These are phyloP conservation scores for Gilbertella persicaria DNA, from an alignment of 371 early-diverging fungal genomes.

Conservation along the genomic window DNA sequence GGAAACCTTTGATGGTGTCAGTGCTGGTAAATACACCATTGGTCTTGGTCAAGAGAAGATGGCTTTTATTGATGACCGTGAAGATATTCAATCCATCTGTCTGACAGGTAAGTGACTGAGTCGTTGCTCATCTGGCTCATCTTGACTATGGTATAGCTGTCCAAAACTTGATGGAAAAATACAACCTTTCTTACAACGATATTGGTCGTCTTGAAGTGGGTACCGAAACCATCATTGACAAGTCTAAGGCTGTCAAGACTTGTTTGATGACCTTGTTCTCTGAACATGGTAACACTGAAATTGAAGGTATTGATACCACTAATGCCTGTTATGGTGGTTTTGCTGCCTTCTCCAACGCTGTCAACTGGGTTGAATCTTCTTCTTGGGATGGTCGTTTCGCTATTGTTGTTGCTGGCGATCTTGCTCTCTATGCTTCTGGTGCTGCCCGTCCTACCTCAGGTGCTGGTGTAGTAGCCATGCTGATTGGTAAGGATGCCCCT, in stretches of 20 bases:
- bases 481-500: constrained; percentile 94
- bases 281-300: constrained; percentile 87
- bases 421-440: constrained; percentile 94
- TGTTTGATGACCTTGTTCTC: constrained; percentile 94
- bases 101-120: constrained; percentile 71
- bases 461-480: constrained; percentile 92
- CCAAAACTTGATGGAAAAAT: constrained; percentile 88
- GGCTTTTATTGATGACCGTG: constrained; percentile 95
- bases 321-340: constrained; percentile 99
- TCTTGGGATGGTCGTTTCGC: constrained; percentile 93
- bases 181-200: constrained; percentile 79
- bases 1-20: constrained; percentile 91
- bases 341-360: constrained; percentile 92
- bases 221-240: constrained; percentile 98
- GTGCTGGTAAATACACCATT: constrained; percentile 96
- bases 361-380: constrained; percentile 95
- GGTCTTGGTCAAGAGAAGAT: constrained; percentile 96
- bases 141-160: constrained; percentile 79
- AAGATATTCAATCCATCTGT: constrained; percentile 94
- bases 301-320: constrained; percentile 96
- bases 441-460: constrained; percentile 95
- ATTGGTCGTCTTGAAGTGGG: constrained; percentile 98
- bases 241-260: constrained; percentile 96
- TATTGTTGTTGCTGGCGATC: constrained; percentile 95
- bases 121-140: constrained; percentile 15